These are phyloP conservation scores for Podaxis sp. DNA, from an alignment of 768 basidiomycete genomes.

Conservation along the genomic window DNA sequence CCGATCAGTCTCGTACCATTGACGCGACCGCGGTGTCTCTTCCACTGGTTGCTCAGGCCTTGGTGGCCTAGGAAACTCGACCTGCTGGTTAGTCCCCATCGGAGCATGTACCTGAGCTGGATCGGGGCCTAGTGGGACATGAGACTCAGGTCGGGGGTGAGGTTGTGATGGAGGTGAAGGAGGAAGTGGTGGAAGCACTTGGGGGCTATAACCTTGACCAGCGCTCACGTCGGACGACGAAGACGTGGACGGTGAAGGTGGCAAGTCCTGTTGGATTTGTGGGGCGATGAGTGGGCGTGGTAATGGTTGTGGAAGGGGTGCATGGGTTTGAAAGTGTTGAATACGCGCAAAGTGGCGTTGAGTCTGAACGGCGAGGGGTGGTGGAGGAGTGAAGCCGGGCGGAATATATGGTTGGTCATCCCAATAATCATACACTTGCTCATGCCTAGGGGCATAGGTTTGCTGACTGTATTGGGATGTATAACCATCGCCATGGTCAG, in stretches of 20 bases:
- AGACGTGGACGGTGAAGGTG: neutral
- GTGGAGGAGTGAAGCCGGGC: neutral
- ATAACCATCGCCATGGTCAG: neutral
- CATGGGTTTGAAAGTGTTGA: neutral
- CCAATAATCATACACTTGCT: neutral
- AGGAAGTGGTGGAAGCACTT: neutral
- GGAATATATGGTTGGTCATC: slow-evolving; percentile 3
- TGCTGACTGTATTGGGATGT: neutral
- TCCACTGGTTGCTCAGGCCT: neutral
- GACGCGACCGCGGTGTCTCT: slow-evolving; percentile 13
- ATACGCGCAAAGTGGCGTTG: neutral
- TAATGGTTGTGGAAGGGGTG: neutral
- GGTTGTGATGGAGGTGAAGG: neutral
- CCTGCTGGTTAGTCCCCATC: neutral
- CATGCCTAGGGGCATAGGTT: neutral
- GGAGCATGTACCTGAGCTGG: neutral
- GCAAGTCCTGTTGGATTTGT: neutral
- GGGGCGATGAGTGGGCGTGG: slow-evolving; percentile 4
- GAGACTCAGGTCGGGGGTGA: neutral
- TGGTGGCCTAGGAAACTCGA: neutral
- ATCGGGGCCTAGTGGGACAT: neutral
- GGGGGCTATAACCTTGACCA: neutral
- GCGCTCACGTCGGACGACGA: neutral
- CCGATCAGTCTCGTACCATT: slow-evolving; percentile 34
- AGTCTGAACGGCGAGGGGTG: neutral